These are phyloP conservation scores for Codiaeum variegatum DNA, from an alignment of 441 rosid genomes.

Conservation along the genomic window DNA sequence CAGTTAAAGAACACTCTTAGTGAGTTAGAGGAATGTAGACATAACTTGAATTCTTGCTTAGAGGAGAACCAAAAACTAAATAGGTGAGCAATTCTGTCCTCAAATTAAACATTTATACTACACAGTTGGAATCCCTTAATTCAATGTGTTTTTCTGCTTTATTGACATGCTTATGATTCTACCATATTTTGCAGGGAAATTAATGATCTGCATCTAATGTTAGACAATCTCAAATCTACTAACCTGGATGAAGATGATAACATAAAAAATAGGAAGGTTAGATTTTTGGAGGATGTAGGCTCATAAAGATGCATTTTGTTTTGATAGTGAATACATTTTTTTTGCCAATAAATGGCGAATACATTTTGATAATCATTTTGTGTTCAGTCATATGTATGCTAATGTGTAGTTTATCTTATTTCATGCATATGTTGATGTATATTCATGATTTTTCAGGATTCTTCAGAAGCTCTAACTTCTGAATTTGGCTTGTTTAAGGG, in stretches of 20 bases:
- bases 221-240: conserved; percentile 42
- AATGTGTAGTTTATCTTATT: not conserved
- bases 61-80: conserved; percentile 78
- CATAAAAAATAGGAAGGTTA: conserved; percentile 41
- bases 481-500: conserved; percentile 16
- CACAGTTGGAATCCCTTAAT: conserved; percentile 3
- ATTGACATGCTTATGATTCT: conserved; percentile 22
- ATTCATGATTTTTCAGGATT: conserved; percentile 39
- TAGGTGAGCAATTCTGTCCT: conserved; percentile 36
- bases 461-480: conserved; percentile 20
- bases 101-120: conserved; percentile 17
- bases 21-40: conserved; percentile 76
- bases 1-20: conserved; percentile 58
- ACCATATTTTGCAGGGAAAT: conserved; percentile 61
- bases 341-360: too few relatives aligned
- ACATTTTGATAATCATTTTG: not conserved
- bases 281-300: conserved; percentile 5
- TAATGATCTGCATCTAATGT: conserved; percentile 43
- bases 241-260: conserved; percentile 32
- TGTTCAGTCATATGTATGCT: not conserved
- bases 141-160: conserved; percentile 16
- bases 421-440: conserved; percentile 4
- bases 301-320: not conserved
- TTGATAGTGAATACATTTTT: not conserved
- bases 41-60: conserved; percentile 61